Percentiles rank a stretch among this genome's conserved stretches.
These are phyloP conservation scores for Pythium biforme DNA, from an alignment of 352 stramenopile genomes.

Conservation along the genomic window DNA sequence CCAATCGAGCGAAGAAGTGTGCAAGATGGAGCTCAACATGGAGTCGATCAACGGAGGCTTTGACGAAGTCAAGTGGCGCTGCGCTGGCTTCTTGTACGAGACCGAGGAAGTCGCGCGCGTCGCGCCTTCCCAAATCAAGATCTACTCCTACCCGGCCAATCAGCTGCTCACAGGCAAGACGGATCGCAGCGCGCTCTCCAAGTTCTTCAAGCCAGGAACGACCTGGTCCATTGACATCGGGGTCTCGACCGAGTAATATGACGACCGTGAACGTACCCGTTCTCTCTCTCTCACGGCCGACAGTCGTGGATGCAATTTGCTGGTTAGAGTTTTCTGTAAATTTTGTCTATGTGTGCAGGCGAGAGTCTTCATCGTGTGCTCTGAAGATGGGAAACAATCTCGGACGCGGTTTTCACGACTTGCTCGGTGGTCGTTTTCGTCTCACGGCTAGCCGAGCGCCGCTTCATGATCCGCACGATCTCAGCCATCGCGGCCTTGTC, in stretches of 20 bases:
- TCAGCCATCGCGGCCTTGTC: constrained; percentile 22
- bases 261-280: neutral
- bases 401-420: constrained; percentile 45
- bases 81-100: constrained; percentile 80
- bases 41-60: constrained; percentile 80
- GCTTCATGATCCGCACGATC: constrained; percentile 9
- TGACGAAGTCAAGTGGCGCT: constrained; percentile 88
- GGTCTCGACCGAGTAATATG: constrained; percentile 25
- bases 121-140: constrained; percentile 78
- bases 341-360: neutral
- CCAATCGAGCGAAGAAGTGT: constrained; percentile 68
- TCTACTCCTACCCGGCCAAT: constrained; percentile 71
- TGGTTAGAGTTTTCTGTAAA: neutral
- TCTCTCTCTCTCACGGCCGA: neutral
- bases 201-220: constrained; percentile 73
- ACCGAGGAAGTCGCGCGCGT: constrained; percentile 77
- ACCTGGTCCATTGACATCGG: constrained; percentile 83
- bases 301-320: neutral
- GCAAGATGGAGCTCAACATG: constrained; percentile 77
- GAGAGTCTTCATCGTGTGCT: neutral
- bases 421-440: constrained; percentile 31
- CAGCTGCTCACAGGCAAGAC: constrained; percentile 62
- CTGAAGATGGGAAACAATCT: constrained; percentile 38
- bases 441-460: neutral
- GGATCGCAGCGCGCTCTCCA: constrained; percentile 61